These are phyloP conservation scores for Rhizopus arrhizus DNA, from an alignment of 371 early-diverging fungal genomes.

Conservation along the genomic window DNA sequence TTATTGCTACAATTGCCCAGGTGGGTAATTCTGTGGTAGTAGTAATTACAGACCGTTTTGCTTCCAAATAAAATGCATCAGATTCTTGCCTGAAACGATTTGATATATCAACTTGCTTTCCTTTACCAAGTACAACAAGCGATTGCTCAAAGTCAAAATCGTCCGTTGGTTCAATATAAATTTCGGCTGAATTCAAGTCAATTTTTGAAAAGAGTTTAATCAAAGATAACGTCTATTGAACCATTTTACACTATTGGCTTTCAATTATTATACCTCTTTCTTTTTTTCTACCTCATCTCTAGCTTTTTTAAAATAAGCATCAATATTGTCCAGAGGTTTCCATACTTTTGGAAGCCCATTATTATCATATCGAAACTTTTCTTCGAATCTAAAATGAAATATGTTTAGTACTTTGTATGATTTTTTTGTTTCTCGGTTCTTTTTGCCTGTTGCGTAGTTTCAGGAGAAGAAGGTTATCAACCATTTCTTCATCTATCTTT, in stretches of 20 bases:
- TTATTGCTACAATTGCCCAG: slow-evolving; percentile 81
- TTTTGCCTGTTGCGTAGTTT: slow-evolving; percentile 66
- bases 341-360: slow-evolving; percentile 92
- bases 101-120: slow-evolving; percentile 75
- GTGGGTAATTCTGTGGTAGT: slow-evolving; percentile 85
- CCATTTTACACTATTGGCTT: not conserved
- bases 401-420: not conserved
- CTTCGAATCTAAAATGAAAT: slow-evolving; percentile 69
- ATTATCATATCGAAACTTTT: slow-evolving; percentile 91
- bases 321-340: slow-evolving; percentile 94
- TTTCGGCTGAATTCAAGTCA: slow-evolving; percentile 48
- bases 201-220: slow-evolving; percentile 69
- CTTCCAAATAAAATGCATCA: slow-evolving; percentile 90
- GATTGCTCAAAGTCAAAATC: slow-evolving; percentile 68
- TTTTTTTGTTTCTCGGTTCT: not conserved
- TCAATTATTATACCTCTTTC: not conserved
- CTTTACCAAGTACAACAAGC: slow-evolving; percentile 64
- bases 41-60: slow-evolving; percentile 90
- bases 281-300: slow-evolving; percentile 57
- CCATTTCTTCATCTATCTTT: slow-evolving; percentile 78
- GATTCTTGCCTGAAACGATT: slow-evolving; percentile 86
- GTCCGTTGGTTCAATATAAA: slow-evolving; percentile 46
- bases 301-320: slow-evolving; percentile 76
- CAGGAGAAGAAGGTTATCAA: slow-evolving; percentile 77
- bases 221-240: slow-evolving; percentile 55